Evolutionary conservation across 345 rosid species (phyloP).

Genomic region (Linum lewisii): DNA sequence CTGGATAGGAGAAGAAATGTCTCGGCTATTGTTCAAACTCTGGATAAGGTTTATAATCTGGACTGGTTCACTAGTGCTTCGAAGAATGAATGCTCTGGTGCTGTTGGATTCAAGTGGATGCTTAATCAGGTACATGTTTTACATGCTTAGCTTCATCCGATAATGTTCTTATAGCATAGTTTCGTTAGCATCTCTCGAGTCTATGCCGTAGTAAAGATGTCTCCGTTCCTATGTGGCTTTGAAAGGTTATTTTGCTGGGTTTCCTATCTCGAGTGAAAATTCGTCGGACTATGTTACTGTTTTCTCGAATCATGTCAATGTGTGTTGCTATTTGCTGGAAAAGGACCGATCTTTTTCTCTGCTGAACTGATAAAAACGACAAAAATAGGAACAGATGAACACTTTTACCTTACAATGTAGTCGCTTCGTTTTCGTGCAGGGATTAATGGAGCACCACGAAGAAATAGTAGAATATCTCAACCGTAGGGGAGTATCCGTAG

Average conservation of each 20-base stretch:
- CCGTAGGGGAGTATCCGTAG: constrained; percentile 60
- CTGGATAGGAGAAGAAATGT: constrained; percentile 54
- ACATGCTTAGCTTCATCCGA: too few relatives aligned
- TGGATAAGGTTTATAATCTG: constrained; percentile 79
- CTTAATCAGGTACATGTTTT: constrained; percentile 66
- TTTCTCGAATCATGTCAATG: not conserved
- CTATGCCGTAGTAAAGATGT: not conserved
- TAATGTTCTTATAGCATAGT: too few relatives aligned
- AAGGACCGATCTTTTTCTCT: not conserved
- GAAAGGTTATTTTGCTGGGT: too few relatives aligned
- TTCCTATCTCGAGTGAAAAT: not conserved
- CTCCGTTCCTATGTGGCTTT: too few relatives aligned
- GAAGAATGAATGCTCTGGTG: constrained; percentile 92
- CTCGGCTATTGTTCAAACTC: constrained; percentile 49
- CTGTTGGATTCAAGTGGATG: constrained; percentile 99
- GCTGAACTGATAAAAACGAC: not conserved
- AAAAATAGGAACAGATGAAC: too few relatives aligned
- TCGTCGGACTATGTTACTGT: not conserved
- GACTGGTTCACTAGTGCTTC: constrained; percentile 88
- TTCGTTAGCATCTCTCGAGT: too few relatives aligned
- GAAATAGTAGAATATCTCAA: constrained; percentile 72
- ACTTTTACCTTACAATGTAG: constrained; percentile 1
- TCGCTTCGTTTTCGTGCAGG: constrained; percentile 33
- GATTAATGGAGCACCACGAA: constrained; percentile 58
- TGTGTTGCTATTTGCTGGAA: not conserved